Base-by-base conservation (phyloP, 2,329 filamentous ascomycete genomes). In the Gyromitra esculenta region DNA sequence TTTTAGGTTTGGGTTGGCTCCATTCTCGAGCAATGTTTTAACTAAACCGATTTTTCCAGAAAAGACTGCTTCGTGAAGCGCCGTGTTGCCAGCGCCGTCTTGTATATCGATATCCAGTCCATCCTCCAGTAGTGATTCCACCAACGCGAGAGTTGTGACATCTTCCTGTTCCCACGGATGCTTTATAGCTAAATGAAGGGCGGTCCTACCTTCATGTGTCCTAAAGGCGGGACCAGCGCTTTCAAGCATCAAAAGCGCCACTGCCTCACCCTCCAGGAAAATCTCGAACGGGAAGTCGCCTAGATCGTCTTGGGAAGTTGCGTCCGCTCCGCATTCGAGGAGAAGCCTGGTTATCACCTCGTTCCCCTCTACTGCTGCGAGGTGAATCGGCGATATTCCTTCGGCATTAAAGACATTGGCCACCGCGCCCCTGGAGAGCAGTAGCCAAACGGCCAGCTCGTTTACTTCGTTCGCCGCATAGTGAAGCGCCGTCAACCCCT, bases 301-400 rank as follows among this genome's bases (percentile, higher is more conserved):
- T 6, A 18, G 4, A 3, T 18, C 13, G 18, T 50, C 45, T n/a
- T 7, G 45, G 15, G 18, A n/a, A 50, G 45, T 18, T 50, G 18
- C 5, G 15, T 50, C 45, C 15, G n/a, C 45, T n/a, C 45, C 45
- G 15, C 5, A 2, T 6, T 50, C 45, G 5, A 50, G 45, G 5
- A 50, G 45, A 18, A 50, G 45, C 18, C 5, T 50, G 3, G 6
- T 8, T 2, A 18, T n/a, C 5, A 21, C n/a, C 15, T 50, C 45
- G n/a, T 18, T 15, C 21, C 18, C 21, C 31, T 8, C 11, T 18
- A 50, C 18, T 6, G 25, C 21, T 25, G 62, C 62, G n/a, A 35
- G n/a, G n/a, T 64, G 62, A 37, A 64, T 43, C 25, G 62, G 21
- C 37, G 62, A 48, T 5, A 48, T 41, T 13, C 57, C 45, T 5